A percentile compares a stretch with the other conserved stretches of the same genome.
Conservation (phyloP, 2,329 filamentous ascomycete species). For the Alternaria triticimaculans region DNA sequence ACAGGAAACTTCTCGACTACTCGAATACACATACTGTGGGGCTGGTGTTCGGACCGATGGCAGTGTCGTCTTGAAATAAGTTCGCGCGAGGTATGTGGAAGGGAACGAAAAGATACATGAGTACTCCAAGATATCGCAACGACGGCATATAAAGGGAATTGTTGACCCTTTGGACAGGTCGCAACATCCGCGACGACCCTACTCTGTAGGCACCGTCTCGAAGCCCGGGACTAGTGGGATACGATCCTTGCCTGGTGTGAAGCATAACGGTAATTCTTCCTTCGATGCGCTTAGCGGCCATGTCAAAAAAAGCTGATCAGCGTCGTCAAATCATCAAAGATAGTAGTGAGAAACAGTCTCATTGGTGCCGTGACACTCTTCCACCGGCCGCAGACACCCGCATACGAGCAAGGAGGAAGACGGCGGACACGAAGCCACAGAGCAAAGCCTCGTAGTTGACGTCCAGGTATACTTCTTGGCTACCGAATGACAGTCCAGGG, state of each 20-base stretch:
- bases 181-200: neutral
- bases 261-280: neutral
- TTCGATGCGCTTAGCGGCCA: neutral
- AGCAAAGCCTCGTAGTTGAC: constrained; percentile 1
- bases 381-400: constrained; percentile 5
- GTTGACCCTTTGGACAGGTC: neutral
- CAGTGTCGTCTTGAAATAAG: neutral
- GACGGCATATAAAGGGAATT: neutral
- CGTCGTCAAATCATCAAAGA: neutral
- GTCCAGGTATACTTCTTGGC: constrained; percentile 2
- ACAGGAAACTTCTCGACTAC: constrained; percentile 46
- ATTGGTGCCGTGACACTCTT: constrained; percentile 11
- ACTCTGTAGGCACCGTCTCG: neutral
- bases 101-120: neutral
- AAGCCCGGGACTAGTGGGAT: neutral
- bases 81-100: neutral
- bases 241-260: neutral
- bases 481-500: constrained; percentile 9
- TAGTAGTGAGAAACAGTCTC: neutral
- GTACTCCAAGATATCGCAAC: neutral
- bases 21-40: constrained; percentile 42
- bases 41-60: neutral
- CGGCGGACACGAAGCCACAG: constrained; percentile 6
- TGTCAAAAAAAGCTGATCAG: neutral
- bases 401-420: constrained; percentile 1